Conservation (phyloP, 192 early-diverging fungal species). For the Entrophospora sp. region DNA sequence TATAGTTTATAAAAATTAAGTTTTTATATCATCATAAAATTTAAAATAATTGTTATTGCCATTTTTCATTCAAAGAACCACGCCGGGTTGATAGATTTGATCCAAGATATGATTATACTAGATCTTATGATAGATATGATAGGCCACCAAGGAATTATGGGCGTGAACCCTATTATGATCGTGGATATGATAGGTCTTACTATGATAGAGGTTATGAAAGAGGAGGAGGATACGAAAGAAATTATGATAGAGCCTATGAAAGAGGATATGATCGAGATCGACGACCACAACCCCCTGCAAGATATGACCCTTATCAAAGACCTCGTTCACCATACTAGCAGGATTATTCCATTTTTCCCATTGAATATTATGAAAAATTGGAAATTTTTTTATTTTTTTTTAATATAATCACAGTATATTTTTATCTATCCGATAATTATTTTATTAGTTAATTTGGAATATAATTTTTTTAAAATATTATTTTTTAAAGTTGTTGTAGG, state of each 20-base stretch:
- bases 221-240: slow-evolving; percentile 13
- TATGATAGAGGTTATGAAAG: slow-evolving; percentile 22
- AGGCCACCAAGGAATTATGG: slow-evolving; percentile 18
- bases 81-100: slow-evolving; percentile 37
- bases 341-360: neutral
- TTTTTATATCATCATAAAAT: too few species aligned
- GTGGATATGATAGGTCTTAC: slow-evolving; percentile 20
- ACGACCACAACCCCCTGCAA: slow-evolving; percentile 7
- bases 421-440: neutral
- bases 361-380: neutral
- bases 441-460: too few species aligned
- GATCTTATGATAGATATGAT: slow-evolving; percentile 28
- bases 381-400: neutral
- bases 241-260: slow-evolving; percentile 16
- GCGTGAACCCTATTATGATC: slow-evolving; percentile 22
- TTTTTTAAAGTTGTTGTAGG: too few species aligned
- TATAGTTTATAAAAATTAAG: too few species aligned
- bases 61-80: slow-evolving; percentile 3
- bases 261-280: slow-evolving; percentile 20
- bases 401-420: too few species aligned
- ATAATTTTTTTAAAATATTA: too few species aligned
- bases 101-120: slow-evolving; percentile 36
- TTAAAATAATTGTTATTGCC: too few species aligned
- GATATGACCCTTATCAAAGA: slow-evolving; percentile 17
- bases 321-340: slow-evolving; percentile 19